Evolutionary conservation across 2,329 filamentous ascomycete genomes (phyloP).

Genomic region (Malbranchea cinnamomea): DNA sequence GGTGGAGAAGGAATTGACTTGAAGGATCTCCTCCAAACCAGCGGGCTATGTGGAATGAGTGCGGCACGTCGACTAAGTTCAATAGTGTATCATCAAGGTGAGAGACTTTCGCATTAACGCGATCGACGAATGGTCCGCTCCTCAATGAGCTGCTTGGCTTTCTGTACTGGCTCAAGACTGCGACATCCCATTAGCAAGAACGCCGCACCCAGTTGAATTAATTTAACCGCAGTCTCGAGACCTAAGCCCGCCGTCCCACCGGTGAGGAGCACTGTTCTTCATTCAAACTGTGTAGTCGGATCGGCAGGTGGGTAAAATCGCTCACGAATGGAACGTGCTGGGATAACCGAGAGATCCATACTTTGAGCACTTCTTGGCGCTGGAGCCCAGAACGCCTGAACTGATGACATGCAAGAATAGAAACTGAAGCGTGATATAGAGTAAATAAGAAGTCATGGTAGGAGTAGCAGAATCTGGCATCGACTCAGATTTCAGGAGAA

Average conservation of each 20-base stretch:
- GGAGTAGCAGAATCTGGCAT: too few species aligned
- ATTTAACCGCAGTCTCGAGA: conserved; percentile 35
- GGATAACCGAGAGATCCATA: too few species aligned
- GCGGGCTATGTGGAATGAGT: conserved; percentile 23
- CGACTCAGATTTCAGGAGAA: too few species aligned
- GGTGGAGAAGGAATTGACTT: conserved; percentile 45
- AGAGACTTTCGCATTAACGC: conserved; percentile 21
- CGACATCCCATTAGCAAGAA: conserved; percentile 34
- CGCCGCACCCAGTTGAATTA: conserved; percentile 27
- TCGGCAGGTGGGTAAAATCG: conserved; percentile 20
- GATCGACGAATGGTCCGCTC: conserved; percentile 22
- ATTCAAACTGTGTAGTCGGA: conserved; percentile 25
- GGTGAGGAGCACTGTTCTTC: conserved; percentile 35
- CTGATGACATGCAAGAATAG: too few species aligned
- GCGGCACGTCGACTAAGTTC: conserved; percentile 30
- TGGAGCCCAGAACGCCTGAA: too few species aligned
- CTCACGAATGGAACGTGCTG: conserved; percentile 1
- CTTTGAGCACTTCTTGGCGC: too few species aligned
- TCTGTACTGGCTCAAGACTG: conserved; percentile 27
- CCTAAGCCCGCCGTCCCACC: conserved; percentile 38
- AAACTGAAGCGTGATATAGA: too few species aligned
- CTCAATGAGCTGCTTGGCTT: conserved; percentile 26
- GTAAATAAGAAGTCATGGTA: too few species aligned
- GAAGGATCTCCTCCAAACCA: conserved; percentile 38
- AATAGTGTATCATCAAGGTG: conserved; percentile 32